These are phyloP conservation scores for Abortiporus biennis DNA, from an alignment of 1,284 basidiomycete species.

Conservation along the genomic window DNA sequence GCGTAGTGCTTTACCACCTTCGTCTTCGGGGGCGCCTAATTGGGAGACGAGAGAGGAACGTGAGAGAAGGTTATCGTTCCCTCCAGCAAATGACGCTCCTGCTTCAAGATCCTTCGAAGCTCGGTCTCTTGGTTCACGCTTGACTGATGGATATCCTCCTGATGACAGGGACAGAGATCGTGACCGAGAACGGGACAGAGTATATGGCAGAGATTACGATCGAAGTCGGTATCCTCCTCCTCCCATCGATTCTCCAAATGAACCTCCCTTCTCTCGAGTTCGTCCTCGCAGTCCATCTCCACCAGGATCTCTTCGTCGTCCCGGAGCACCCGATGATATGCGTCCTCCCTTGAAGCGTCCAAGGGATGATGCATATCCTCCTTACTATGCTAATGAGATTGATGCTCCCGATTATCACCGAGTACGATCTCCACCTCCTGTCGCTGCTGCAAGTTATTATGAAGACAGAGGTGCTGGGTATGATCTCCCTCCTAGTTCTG, in stretches of 20 bases:
- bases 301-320: constrained; percentile 11
- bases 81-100: constrained; percentile 10
- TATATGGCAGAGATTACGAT: constrained; percentile 5
- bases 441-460: constrained; percentile 16
- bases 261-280: constrained; percentile 19
- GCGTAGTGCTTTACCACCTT: constrained; percentile 16
- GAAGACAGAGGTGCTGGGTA: constrained; percentile 14
- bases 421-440: constrained; percentile 15
- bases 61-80: constrained; percentile 18
- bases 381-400: constrained; percentile 1
- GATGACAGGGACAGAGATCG: constrained; percentile 12
- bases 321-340: constrained; percentile 17
- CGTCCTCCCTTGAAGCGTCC: constrained; percentile 27
- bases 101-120: constrained; percentile 20
- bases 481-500: constrained; percentile 10
- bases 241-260: constrained; percentile 13
- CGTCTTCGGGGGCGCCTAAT: constrained; percentile 2
- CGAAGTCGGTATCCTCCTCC: constrained; percentile 16
- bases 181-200: not conserved
- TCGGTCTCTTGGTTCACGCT: constrained; percentile 23
- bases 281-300: constrained; percentile 29
- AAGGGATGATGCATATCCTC: constrained; percentile 22
- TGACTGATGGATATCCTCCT: constrained; percentile 19
- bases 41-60: constrained; percentile 28
- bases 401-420: constrained; percentile 3